Evolutionary conservation across 2,329 filamentous ascomycete species (phyloP).

Genomic region (Aspergillus ochraceus): DNA sequence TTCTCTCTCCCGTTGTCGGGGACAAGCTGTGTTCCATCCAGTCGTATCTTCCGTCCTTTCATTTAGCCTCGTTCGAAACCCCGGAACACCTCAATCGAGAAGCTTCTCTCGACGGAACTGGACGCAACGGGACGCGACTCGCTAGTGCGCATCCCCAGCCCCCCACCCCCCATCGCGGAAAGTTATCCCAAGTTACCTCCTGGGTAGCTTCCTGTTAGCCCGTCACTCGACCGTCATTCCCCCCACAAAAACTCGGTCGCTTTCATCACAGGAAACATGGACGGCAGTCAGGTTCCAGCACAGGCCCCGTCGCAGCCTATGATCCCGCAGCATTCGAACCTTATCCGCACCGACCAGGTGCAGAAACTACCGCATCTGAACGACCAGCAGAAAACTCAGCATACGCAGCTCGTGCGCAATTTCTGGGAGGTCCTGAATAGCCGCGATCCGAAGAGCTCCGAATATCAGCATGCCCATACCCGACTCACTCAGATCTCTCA

Average conservation of each 20-base stretch:
- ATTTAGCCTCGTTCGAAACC: background rate
- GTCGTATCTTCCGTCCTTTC: background rate
- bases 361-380: slow-evolving; percentile 54
- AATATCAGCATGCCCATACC: slow-evolving; percentile 51
- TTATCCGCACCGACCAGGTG: slow-evolving; percentile 56
- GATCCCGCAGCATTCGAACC: slow-evolving; percentile 41
- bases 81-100: background rate
- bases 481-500: slow-evolving; percentile 54
- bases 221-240: background rate
- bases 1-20: background rate
- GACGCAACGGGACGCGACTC: background rate
- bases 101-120: background rate
- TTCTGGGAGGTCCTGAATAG: slow-evolving; percentile 56
- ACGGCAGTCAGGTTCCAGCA: slow-evolving; percentile 31
- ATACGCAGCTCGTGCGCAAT: slow-evolving; percentile 53
- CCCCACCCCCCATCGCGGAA: background rate
- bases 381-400: slow-evolving; percentile 56
- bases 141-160: background rate
- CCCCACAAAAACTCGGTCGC: background rate
- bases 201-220: background rate
- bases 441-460: slow-evolving; percentile 48
- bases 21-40: background rate
- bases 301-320: slow-evolving; percentile 32
- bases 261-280: slow-evolving; percentile 25
- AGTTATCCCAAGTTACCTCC: background rate